Evolutionary conservation across 306 rosid species (phyloP), one percentile per base, ranked within the genome.

Genomic region (Quercus glauca): DNA sequence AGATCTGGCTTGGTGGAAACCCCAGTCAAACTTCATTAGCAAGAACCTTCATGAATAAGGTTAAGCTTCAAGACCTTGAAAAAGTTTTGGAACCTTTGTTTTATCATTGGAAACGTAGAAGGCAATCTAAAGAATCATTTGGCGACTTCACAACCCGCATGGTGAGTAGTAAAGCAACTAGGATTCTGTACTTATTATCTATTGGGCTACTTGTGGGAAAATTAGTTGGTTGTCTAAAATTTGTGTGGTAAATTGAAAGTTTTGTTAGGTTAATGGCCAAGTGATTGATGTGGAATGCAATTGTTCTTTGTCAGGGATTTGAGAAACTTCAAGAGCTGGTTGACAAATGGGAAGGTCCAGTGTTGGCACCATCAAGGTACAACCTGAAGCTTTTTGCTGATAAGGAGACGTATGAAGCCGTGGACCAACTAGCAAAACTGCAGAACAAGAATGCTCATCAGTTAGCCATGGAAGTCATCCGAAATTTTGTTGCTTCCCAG

Each of bases 1-100:
- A 93, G 99, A 81, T 96, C 78, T 96, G 99, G 99, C 98, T 96
- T 78, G 99, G 98, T 79, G 99, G 99, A 78, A 93, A 21, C 52
- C 83, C 83, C 43, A 93, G 88, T 83, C 99, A 96, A 87, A 96
- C 89, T 1, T 83, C 97, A 45, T 41, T 96, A 73, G 98, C 98
- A 82, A 85, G 78, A 80, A 76, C 71, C 87, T 96, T 96, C 91
- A 85, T 89, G 98, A 87, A 96, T 85, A 96, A 89, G 89, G 97
- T 96, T 71, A 96, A 96, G 89, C 25, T 96, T 83, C 94, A 85
- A 11, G 97, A 96, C 83, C 96, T 96, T 49, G 98, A 96, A 86
- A 96, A 90, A 6, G 92, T 96, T 72, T 82, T 93, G 80, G 99
- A 96, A 78, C 99, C 99, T 45, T 79, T 96, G 82, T 90, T 96